Percentiles rank a stretch among this genome's conserved stretches.
Evolutionary conservation across 192 early-diverging fungal species (phyloP).

Genomic region (Piromyces sp.): DNA sequence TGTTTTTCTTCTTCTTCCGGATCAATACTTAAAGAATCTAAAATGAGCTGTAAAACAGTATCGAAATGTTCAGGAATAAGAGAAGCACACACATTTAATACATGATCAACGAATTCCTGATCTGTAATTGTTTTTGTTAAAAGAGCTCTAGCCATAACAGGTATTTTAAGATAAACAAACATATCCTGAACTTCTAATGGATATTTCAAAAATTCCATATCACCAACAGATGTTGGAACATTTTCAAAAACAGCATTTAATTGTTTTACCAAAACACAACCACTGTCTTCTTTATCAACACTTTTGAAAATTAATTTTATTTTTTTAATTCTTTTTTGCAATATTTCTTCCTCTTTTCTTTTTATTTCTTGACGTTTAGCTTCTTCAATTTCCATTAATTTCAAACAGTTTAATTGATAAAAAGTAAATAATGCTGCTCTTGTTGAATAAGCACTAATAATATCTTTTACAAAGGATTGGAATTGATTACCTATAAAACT

Average conservation of each 20-base stretch:
- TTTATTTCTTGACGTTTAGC: neutral
- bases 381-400: neutral
- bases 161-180: neutral
- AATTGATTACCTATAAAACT: neutral
- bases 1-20: neutral
- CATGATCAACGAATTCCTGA: neutral
- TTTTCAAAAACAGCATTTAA: neutral
- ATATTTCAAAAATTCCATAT: neutral
- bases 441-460: neutral
- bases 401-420: neutral
- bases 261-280: neutral
- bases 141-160: neutral
- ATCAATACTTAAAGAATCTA: neutral
- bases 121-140: neutral
- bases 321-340: neutral
- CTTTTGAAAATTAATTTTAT: neutral
- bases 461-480: neutral
- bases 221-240: neutral
- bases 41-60: neutral
- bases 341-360: neutral
- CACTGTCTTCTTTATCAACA: neutral
- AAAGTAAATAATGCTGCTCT: neutral
- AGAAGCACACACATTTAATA: neutral
- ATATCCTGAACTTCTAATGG: neutral
- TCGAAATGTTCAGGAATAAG: neutral